Percentiles rank a stretch among this genome's conserved stretches.
phyloP scores from a whole-genome alignment of 192 early-diverging fungal species.

The Phycomyces nitens region DNA sequence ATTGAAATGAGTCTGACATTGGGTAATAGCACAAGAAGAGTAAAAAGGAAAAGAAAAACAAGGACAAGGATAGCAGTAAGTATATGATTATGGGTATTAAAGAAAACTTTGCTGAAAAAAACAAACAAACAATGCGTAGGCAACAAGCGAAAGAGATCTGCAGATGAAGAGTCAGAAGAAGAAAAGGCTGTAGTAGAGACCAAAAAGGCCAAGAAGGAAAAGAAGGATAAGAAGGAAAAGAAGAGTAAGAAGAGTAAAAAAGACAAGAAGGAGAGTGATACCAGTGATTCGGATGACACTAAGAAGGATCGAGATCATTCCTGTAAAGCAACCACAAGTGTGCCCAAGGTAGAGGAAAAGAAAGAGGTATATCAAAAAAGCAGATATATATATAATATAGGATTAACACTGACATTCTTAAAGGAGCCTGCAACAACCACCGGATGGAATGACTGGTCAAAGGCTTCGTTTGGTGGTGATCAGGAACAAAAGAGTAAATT shows the following conservation, averaged over 20 bases:
- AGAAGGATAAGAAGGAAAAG: slow-evolving; percentile 34
- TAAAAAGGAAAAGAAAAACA: slow-evolving; percentile 37
- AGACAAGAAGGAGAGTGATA: slow-evolving; percentile 16
- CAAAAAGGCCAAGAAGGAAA: slow-evolving; percentile 37
- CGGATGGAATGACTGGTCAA: slow-evolving; percentile 63
- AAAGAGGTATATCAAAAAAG: no score
- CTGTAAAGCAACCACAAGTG: not conserved
- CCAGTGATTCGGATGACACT: slow-evolving; percentile 22
- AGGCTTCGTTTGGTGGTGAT: slow-evolving; percentile 55
- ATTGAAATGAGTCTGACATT: not conserved
- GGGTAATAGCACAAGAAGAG: slow-evolving; percentile 6
- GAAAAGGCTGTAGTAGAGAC: slow-evolving; percentile 29
- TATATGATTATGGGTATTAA: not conserved
- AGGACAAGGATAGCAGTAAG: slow-evolving; percentile 16
- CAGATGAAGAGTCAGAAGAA: slow-evolving; percentile 9
- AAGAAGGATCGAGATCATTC: slow-evolving; percentile 29
- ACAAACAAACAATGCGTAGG: not conserved
- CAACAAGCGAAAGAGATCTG: slow-evolving; percentile 14
- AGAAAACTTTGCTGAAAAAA: no score
- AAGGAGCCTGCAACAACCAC: slow-evolving; percentile 16
- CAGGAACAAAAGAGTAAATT: slow-evolving; percentile 59
- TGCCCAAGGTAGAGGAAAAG: not conserved
- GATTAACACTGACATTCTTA: no score
- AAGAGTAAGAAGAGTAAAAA: slow-evolving; percentile 2
- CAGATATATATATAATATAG: no score